A percentile compares a stretch with the other conserved stretches of the same genome.
phyloP scores from a whole-genome alignment of 2,329 filamentous ascomycete genomes.

The Tolypocladium guangdongense region DNA sequence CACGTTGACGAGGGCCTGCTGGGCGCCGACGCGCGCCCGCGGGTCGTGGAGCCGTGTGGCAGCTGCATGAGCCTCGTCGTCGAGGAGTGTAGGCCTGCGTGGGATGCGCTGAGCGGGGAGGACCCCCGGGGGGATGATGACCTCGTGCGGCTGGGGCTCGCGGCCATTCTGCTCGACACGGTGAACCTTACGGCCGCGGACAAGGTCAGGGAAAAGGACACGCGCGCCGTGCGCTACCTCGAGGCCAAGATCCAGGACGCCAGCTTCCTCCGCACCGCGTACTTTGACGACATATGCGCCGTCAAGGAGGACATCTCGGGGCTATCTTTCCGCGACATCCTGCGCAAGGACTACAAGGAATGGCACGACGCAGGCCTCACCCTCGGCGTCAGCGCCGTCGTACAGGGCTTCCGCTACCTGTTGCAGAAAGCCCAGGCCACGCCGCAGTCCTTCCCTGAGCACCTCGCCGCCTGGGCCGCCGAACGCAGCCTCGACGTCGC shows the following conservation, averaged over 20 bases:
- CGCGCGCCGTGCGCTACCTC: constrained; percentile 44
- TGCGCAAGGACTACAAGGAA: constrained; percentile 78
- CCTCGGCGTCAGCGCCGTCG: constrained; percentile 58
- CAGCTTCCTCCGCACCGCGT: constrained; percentile 40
- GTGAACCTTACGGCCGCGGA: constrained; percentile 47
- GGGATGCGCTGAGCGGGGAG: constrained; percentile 38
- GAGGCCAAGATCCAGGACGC: constrained; percentile 33
- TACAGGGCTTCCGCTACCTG: constrained; percentile 52
- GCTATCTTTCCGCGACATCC: constrained; percentile 52
- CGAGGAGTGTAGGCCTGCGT: constrained; percentile 43
- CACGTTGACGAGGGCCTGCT: constrained; percentile 61
- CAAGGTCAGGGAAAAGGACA: constrained; percentile 57
- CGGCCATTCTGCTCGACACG: constrained; percentile 65
- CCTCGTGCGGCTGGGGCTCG: constrained; percentile 57
- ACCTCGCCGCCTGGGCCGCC: constrained; percentile 40
- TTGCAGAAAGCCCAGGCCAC: constrained; percentile 37
- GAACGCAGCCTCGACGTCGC: constrained; percentile 51
- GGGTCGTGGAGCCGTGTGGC: constrained; percentile 55
- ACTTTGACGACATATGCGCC: constrained; percentile 46
- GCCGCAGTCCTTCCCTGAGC: constrained; percentile 32
- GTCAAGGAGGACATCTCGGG: constrained; percentile 58
- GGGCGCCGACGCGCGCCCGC: constrained; percentile 33
- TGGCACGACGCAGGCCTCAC: constrained; percentile 49
- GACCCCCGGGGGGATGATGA: constrained; percentile 36
- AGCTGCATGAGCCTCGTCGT: constrained; percentile 65